Percentiles rank a stretch among this genome's conserved stretches.
phyloP scores from a whole-genome alignment of 495 filamentous ascomycete species.

The Glarea lozoyensis region DNA sequence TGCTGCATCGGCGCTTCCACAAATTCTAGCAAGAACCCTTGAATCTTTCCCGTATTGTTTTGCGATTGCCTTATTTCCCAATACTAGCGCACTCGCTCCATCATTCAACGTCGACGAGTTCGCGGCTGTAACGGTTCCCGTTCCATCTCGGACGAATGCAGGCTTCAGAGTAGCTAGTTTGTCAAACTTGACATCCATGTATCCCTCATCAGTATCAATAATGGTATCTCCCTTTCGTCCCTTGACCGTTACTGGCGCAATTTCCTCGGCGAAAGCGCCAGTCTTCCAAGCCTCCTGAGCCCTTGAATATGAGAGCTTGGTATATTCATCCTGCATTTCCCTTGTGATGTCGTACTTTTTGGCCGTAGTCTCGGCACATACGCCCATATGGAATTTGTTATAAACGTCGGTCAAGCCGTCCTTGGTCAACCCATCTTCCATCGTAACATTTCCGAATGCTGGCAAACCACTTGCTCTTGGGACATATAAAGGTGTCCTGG shows the following conservation, averaged over 20 bases:
- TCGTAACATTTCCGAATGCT: slow-evolving; percentile 72
- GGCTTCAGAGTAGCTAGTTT: slow-evolving; percentile 84
- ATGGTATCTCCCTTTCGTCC: slow-evolving; percentile 74
- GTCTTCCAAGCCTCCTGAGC: slow-evolving; percentile 84
- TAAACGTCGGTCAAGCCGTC: slow-evolving; percentile 97
- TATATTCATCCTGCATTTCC: slow-evolving; percentile 83
- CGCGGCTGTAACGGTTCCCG: slow-evolving; percentile 87
- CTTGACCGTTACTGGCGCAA: slow-evolving; percentile 76
- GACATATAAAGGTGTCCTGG: slow-evolving; percentile 84
- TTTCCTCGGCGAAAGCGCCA: slow-evolving; percentile 74
- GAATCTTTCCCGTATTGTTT: slow-evolving; percentile 62
- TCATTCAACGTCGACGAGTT: slow-evolving; percentile 92
- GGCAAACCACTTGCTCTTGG: slow-evolving; percentile 66
- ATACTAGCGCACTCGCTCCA: slow-evolving; percentile 83
- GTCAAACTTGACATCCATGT: slow-evolving; percentile 70
- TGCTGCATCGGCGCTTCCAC: slow-evolving; percentile 81
- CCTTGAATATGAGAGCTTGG: slow-evolving; percentile 77
- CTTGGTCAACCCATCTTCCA: slow-evolving; percentile 89
- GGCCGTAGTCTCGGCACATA: slow-evolving; percentile 92
- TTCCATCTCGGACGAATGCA: slow-evolving; percentile 75
- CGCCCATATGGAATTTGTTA: slow-evolving; percentile 93
- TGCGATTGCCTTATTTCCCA: slow-evolving; percentile 69
- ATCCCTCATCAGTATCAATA: slow-evolving; percentile 78
- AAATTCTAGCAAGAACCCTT: slow-evolving; percentile 75
- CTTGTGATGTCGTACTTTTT: slow-evolving; percentile 76